Conservation (phyloP, 2,329 filamentous ascomycete genomes). For the Ambrosiella cleistominuta region DNA sequence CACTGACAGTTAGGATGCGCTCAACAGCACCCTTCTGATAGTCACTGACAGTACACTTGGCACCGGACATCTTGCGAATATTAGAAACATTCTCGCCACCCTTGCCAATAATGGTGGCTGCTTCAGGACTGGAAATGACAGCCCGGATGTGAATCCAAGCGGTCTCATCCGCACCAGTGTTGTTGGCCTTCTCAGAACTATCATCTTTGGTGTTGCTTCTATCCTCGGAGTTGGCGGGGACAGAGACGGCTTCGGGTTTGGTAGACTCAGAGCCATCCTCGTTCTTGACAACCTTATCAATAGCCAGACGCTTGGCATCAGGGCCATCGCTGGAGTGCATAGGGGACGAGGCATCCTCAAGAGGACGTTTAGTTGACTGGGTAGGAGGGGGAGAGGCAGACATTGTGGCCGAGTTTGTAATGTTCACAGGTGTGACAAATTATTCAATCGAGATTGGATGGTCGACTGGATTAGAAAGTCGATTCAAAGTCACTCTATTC, state of each 20-base stretch:
- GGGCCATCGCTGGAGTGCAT: constrained; percentile 83
- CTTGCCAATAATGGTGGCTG: constrained; percentile 95
- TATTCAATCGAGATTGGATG: not conserved
- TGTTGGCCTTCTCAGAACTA: constrained; percentile 22
- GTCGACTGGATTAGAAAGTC: not conserved
- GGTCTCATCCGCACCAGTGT: constrained; percentile 63
- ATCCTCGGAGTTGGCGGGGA: constrained; percentile 23
- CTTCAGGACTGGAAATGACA: constrained; percentile 92
- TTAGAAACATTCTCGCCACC: constrained; percentile 96
- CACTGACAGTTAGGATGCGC: constrained; percentile 92
- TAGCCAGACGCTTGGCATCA: constrained; percentile 87
- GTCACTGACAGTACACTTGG: constrained; percentile 97
- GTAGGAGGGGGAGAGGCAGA: constrained; percentile 52
- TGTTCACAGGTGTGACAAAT: not conserved
- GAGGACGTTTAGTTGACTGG: constrained; percentile 70
- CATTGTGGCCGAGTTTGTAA: constrained; percentile 29
- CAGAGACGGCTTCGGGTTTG: constrained; percentile 23
- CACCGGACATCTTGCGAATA: constrained; percentile 84
- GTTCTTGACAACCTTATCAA: constrained; percentile 76
- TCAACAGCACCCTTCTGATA: constrained; percentile 95
- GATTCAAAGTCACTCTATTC: not conserved
- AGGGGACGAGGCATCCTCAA: constrained; percentile 96
- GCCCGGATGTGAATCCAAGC: constrained; percentile 94
- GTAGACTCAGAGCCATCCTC: constrained; percentile 35
- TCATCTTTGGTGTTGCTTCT: constrained; percentile 33